Evolutionary conservation across 139 green algal genomes (phyloP).

Genomic region (Ulvella scutata): DNA sequence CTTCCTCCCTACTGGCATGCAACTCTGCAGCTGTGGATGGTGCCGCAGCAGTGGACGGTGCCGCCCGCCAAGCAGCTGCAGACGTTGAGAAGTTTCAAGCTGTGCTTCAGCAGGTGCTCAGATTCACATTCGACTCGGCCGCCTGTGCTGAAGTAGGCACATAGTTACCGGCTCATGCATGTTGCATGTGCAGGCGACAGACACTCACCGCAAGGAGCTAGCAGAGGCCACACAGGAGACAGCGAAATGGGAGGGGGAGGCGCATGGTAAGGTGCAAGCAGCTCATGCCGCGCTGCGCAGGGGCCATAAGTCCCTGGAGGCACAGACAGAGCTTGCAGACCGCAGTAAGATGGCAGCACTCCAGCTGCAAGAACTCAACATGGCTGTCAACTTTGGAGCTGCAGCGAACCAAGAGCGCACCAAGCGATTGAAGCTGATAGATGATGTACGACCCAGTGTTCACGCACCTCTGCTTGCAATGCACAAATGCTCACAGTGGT

Average conservation of each 20-base stretch:
- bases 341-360: background rate
- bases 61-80: background rate
- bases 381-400: background rate
- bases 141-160: no score
- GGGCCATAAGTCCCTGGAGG: background rate
- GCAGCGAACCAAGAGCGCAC: background rate
- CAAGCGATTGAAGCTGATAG: background rate
- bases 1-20: background rate
- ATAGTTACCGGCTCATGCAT: no score
- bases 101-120: background rate
- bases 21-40: background rate
- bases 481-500: background rate
- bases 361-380: background rate
- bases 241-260: background rate
- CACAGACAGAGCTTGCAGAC: background rate
- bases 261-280: background rate
- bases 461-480: background rate
- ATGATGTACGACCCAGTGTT: constrained; percentile 1
- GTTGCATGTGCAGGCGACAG: background rate
- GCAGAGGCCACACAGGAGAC: background rate
- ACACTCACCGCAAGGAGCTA: background rate
- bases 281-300: background rate
- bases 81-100: background rate
- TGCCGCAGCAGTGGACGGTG: background rate
- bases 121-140: background rate